These are phyloP conservation scores for Podospora pseudocomata DNA, from an alignment of 495 filamentous ascomycete genomes.

Conservation along the genomic window DNA sequence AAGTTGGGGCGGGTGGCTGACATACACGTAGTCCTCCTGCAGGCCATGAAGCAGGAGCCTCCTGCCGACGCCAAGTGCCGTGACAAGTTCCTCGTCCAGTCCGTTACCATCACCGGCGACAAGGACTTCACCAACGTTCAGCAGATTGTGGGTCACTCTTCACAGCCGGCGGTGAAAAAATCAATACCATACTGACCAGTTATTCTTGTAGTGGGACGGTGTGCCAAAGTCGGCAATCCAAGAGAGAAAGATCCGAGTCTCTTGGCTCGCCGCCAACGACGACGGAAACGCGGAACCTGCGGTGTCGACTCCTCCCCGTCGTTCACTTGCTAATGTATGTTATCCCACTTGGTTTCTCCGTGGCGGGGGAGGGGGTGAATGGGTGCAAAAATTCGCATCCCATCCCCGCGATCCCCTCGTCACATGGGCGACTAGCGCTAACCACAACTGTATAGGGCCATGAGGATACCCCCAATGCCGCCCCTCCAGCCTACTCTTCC, in stretches of 20 bases:
- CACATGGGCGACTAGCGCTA: background rate
- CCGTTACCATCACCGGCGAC: conserved; percentile 76
- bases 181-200: conserved; percentile 26
- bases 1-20: background rate
- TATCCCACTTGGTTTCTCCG: conserved; percentile 11
- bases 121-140: conserved; percentile 76
- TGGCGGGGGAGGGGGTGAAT: background rate
- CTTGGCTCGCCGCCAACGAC: conserved; percentile 56
- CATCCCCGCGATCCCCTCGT: too few relatives aligned
- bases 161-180: background rate
- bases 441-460: conserved; percentile 10
- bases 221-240: conserved; percentile 72
- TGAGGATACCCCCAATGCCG: conserved; percentile 31
- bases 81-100: conserved; percentile 98
- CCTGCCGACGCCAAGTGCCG: conserved; percentile 80
- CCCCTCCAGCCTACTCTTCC: conserved; percentile 31
- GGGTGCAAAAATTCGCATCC: background rate
- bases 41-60: conserved; percentile 96
- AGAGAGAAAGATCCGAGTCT: conserved; percentile 96
- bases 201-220: conserved; percentile 60
- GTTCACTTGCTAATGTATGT: conserved; percentile 30
- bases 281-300: conserved; percentile 18
- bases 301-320: conserved; percentile 28
- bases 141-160: conserved; percentile 62
- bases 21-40: conserved; percentile 68